Evolutionary conservation across 352 stramenopile genomes (phyloP).

Genomic region (Globisporangium splendens): DNA sequence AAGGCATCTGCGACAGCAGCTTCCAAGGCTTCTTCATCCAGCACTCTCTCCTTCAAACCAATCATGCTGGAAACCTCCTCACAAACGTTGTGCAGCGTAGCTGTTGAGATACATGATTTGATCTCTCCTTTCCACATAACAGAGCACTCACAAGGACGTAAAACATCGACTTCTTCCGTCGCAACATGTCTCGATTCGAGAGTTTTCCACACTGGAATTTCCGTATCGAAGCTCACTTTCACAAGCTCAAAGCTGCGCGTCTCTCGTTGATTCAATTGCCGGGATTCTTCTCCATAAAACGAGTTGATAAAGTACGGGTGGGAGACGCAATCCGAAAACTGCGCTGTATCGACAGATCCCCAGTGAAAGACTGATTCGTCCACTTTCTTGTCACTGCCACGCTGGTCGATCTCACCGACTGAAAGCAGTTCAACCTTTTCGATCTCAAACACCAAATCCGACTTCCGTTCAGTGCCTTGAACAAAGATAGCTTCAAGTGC

Average conservation of each 20-base stretch:
- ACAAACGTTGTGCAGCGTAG: conserved; percentile 27
- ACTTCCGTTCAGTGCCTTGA: conserved; percentile 23
- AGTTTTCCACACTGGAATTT: conserved; percentile 67
- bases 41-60: conserved; percentile 43
- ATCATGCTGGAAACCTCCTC: conserved; percentile 29
- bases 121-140: conserved; percentile 32
- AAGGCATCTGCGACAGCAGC: conserved; percentile 31
- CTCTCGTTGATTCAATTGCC: conserved; percentile 38
- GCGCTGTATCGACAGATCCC: conserved; percentile 33
- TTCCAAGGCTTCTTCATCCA: conserved; percentile 36
- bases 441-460: conserved; percentile 71
- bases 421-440: conserved; percentile 55
- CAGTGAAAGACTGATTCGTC: conserved; percentile 34
- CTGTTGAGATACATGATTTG: conserved; percentile 27
- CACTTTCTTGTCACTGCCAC: conserved; percentile 27
- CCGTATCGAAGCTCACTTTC: conserved; percentile 58
- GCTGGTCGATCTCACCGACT: conserved; percentile 12
- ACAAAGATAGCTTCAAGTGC: conserved; percentile 43
- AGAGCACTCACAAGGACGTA: conserved; percentile 28
- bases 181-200: conserved; percentile 18
- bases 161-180: conserved; percentile 11
- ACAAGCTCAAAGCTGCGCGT: conserved; percentile 66
- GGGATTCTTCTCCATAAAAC: conserved; percentile 62
- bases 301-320: conserved; percentile 75
- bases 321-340: conserved; percentile 53